phyloP scores from a whole-genome alignment of 495 filamentous ascomycete species.

The Trichoderma erinaceum region DNA sequence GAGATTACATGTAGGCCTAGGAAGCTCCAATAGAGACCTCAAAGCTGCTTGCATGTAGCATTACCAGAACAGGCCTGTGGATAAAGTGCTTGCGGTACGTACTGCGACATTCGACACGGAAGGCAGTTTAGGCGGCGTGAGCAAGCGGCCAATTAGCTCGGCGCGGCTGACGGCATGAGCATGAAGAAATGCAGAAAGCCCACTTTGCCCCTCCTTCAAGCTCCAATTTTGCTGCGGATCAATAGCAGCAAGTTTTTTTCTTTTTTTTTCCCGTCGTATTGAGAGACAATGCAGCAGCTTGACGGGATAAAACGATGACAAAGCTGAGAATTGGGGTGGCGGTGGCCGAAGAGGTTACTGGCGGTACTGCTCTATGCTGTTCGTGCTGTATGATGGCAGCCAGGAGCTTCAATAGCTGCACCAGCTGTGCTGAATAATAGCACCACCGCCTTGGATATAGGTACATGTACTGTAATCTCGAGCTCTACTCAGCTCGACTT shows the following conservation, averaged over 20 bases:
- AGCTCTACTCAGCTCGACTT: no score
- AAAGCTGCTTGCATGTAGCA: not conserved
- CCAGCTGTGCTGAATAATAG: no score
- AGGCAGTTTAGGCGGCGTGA: not conserved
- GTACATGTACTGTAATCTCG: no score
- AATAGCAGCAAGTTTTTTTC: conserved; percentile 4
- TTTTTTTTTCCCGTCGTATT: not conserved
- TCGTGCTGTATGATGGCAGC: no score
- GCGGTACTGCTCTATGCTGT: no score
- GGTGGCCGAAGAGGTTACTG: no score
- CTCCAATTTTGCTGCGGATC: not conserved
- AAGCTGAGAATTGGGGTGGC: not conserved
- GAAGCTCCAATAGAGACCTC: not conserved
- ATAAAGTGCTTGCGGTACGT: not conserved
- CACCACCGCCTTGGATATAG: no score
- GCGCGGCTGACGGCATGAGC: not conserved
- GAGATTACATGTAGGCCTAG: no score
- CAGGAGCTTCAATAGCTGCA: no score
- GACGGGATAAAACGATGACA: not conserved
- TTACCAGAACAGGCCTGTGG: not conserved
- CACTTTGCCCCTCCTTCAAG: not conserved
- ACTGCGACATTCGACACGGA: not conserved
- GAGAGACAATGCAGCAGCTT: not conserved
- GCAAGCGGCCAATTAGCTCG: not conserved
- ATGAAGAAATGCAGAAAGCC: not conserved